Conservation (phyloP, 2,329 filamentous ascomycete genomes). For the Colletotrichum destructivum region DNA sequence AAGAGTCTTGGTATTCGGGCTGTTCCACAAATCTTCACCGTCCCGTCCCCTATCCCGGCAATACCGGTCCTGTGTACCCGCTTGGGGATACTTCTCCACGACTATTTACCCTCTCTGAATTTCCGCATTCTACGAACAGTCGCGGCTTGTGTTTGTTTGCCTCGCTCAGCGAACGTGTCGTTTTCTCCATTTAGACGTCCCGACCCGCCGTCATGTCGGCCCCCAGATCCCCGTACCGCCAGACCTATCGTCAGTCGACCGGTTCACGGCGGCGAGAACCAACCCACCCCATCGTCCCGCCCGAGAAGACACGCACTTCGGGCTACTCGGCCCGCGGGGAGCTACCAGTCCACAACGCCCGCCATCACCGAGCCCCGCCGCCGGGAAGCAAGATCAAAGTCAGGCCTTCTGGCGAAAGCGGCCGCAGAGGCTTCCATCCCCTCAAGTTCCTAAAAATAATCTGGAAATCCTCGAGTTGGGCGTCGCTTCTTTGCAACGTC, state of each 20-base stretch:
- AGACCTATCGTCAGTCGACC: conserved; percentile 32
- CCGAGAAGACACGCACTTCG: conserved; percentile 35
- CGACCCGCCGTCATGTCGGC: conserved; percentile 34
- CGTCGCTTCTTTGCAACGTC: conserved; percentile 77
- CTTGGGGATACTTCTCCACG: conserved; percentile 7
- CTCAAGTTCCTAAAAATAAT: conserved; percentile 74
- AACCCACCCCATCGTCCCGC: conserved; percentile 14
- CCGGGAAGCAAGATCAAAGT: conserved; percentile 65
- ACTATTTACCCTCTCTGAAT: background rate
- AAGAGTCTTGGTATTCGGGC: conserved; percentile 20
- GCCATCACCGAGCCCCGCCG: conserved; percentile 18
- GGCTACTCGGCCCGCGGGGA: background rate
- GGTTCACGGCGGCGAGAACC: conserved; percentile 32
- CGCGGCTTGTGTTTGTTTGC: background rate
- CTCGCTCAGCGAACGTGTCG: background rate
- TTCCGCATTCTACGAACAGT: background rate
- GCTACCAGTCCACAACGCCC: conserved; percentile 33
- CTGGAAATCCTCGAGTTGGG: conserved; percentile 74
- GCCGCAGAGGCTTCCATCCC: conserved; percentile 76
- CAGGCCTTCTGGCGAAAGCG: conserved; percentile 60
- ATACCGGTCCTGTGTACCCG: conserved; percentile 1
- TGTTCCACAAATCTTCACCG: conserved; percentile 26
- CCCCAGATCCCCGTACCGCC: conserved; percentile 37
- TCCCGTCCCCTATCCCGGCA: conserved; percentile 5
- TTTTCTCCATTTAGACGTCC: background rate